Evolutionary conservation across 257 asterid genomes (phyloP), one percentile per base, ranked within the genome.

Genomic region (Coffea eugenioides): DNA sequence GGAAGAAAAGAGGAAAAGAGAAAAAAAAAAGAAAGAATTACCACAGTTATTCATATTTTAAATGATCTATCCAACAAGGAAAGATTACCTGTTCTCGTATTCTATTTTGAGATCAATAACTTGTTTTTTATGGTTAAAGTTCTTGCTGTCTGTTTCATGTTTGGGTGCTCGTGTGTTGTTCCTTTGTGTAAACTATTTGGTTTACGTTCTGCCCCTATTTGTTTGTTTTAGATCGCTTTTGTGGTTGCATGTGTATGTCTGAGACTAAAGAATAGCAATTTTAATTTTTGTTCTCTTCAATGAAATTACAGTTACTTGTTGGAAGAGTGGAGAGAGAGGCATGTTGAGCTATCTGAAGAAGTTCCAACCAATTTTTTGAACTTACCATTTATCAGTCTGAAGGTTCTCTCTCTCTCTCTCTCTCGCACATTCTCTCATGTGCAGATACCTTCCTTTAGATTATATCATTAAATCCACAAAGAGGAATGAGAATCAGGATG

Each of bases 311-410:
- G 99, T 73, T 95, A 92, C 89, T 86, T 95, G 84, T 87, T 82
- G 78, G 95, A 92, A 81, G 98, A 95, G 83, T 95, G 99, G 99
- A 89, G 82, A 85, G 94, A 82, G 85, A 87, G 90, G 72, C 87
- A 80, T 82, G 76, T 49, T 62, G 86, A 79, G 65, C 77, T 57
- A 21, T 85, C 83, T 25, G 85, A 86, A 73, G 90, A 91, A 77
- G 79, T 85, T 78, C 69, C 80, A 67, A 56, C 15, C 59, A 90
- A 90, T 86, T 90, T 95, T 84, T 69, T 57, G 82, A 84, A 83
- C 71, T 77, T 95, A 77, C 89, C 78, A 8, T 93, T 90, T 81
- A 82, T 88, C 43, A 71, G 79, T 43, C 94, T 83, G 46, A 84
- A 93, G 99, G 99, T 93, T 85, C 72, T 79, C 74, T 73, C 79